Percentiles rank a stretch among this genome's conserved stretches.
These are phyloP conservation scores for Podospora anserina DNA, from an alignment of 495 filamentous ascomycete genomes.

Conservation along the genomic window DNA sequence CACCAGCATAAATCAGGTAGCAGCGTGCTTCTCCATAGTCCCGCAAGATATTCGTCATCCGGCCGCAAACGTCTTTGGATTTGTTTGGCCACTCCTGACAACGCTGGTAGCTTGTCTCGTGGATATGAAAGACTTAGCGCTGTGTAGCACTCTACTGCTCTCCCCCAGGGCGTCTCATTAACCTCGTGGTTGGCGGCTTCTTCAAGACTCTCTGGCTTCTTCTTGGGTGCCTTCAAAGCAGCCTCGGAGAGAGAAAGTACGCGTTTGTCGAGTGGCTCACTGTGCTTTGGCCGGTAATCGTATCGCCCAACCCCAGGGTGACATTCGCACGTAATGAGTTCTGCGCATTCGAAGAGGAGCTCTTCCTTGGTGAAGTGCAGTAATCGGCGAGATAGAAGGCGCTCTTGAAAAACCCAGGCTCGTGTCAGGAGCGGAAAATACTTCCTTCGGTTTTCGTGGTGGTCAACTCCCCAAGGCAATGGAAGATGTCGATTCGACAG, in stretches of 20 bases:
- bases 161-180: not conserved
- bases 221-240: not conserved
- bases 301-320: not conserved
- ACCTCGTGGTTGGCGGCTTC: not conserved
- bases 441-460: not conserved
- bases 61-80: not conserved
- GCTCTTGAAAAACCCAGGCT: conserved; percentile 5
- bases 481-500: not conserved
- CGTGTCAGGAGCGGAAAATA: conserved; percentile 4
- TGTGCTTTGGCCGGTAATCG: not conserved
- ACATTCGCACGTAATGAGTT: not conserved
- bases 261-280: conserved; percentile 2
- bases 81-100: not conserved
- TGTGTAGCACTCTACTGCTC: not conserved
- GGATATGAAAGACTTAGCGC: not conserved
- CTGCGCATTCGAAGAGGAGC: not conserved
- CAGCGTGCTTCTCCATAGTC: not conserved
- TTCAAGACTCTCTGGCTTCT: not conserved
- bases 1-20: not conserved
- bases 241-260: not conserved
- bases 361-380: conserved; percentile 3
- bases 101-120: not conserved
- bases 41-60: not conserved
- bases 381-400: not conserved
- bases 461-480: not conserved